Conservation (phyloP, 192 early-diverging fungal species). For the Mortierella hygrophila region DNA sequence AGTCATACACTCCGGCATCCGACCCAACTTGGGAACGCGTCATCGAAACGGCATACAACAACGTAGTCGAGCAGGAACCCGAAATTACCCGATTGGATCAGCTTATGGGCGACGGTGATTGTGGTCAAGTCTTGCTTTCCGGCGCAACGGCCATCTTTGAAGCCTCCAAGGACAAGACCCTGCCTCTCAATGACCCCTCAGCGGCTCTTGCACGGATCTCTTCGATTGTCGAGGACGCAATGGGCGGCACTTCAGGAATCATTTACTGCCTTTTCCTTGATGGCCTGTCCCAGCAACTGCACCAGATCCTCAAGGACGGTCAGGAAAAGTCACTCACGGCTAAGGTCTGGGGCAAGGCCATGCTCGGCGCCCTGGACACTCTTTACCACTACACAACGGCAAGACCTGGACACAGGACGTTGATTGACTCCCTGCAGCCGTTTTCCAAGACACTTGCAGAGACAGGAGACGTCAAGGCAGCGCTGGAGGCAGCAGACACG, state of each 20-base stretch:
- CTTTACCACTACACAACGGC: constrained; percentile 77
- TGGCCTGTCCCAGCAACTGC: constrained; percentile 68
- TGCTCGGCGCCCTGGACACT: constrained; percentile 68
- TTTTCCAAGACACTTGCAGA: constrained; percentile 67
- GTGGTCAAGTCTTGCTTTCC: constrained; percentile 76
- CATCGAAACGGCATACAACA: constrained; percentile 60
- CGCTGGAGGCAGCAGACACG: constrained; percentile 63
- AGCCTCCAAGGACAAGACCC: constrained; percentile 48
- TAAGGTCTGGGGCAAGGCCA: constrained; percentile 63
- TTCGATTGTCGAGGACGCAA: constrained; percentile 75
- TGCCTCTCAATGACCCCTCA: constrained; percentile 64
- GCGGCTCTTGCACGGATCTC: constrained; percentile 70
- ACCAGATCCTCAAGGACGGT: constrained; percentile 25
- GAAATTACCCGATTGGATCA: constrained; percentile 78
- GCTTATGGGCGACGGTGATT: constrained; percentile 88
- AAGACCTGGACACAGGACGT: constrained; percentile 78
- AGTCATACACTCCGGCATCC: constrained; percentile 48
- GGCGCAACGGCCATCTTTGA: constrained; percentile 74
- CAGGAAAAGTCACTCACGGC: constrained; percentile 23
- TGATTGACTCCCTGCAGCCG: constrained; percentile 78
- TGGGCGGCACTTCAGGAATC: constrained; percentile 85
- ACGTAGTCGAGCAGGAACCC: constrained; percentile 63
- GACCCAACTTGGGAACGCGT: constrained; percentile 63
- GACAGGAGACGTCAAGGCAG: constrained; percentile 58
- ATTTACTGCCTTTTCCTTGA: constrained; percentile 85